Conservation (phyloP, 352 stramenopile species). For the Globisporangium nunn region DNA sequence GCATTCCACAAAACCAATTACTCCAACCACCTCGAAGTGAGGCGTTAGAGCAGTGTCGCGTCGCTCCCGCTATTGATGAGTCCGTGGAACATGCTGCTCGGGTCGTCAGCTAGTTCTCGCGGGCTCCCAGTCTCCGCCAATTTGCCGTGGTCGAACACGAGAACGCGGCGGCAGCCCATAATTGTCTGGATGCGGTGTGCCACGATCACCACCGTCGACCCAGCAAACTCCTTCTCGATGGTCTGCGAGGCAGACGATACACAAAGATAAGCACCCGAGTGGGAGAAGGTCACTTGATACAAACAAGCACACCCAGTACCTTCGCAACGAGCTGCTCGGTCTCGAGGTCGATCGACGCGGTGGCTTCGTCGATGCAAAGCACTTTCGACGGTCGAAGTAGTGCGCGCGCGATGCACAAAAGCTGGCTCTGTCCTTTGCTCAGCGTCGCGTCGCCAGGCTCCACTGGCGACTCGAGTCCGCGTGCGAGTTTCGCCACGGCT, state of each 20-base stretch:
- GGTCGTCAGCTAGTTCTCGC: slow-evolving; percentile 22
- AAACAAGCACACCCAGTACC: slow-evolving; percentile 18
- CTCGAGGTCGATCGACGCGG: slow-evolving; percentile 85
- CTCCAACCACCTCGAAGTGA: not conserved
- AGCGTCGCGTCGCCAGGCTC: slow-evolving; percentile 42
- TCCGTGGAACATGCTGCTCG: slow-evolving; percentile 33
- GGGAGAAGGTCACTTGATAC: not conserved
- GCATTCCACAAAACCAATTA: not conserved
- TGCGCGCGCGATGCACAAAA: slow-evolving; percentile 71
- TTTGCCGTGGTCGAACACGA: slow-evolving; percentile 52
- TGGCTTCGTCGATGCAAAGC: slow-evolving; percentile 91
- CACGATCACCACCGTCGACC: slow-evolving; percentile 95
- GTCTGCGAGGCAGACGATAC: slow-evolving; percentile 26
- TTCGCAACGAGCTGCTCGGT: slow-evolving; percentile 78
- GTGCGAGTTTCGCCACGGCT: slow-evolving; percentile 30
- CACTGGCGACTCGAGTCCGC: slow-evolving; percentile 44
- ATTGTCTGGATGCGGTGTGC: slow-evolving; percentile 96
- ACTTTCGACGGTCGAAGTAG: slow-evolving; percentile 89
- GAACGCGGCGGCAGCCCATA: slow-evolving; percentile 87
- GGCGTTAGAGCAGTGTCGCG: not conserved
- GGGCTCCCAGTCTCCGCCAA: slow-evolving; percentile 49
- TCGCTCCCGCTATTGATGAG: slow-evolving; percentile 15
- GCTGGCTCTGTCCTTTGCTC: slow-evolving; percentile 67
- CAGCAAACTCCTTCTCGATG: slow-evolving; percentile 89
- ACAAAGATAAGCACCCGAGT: slow-evolving; percentile 4